Evolutionary conservation across 306 rosid genomes (phyloP).

Genomic region (Cucurbita ficifolia): DNA sequence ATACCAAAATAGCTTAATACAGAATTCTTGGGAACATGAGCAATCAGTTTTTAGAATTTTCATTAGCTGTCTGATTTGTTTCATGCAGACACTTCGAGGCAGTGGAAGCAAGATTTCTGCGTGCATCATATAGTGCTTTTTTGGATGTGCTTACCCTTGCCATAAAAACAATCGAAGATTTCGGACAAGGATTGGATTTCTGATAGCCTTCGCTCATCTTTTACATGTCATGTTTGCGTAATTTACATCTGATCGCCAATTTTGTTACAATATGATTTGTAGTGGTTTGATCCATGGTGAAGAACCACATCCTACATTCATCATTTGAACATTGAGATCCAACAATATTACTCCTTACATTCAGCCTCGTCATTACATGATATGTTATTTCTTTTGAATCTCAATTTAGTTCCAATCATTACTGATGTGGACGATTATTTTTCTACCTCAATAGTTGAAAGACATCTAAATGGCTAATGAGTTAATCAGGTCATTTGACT

Average conservation of each 20-base stretch:
- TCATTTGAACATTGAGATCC: background rate
- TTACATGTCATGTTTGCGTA: too few species aligned
- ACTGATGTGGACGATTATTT: background rate
- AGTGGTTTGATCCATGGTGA: background rate
- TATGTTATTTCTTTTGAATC: background rate
- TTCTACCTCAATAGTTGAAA: background rate
- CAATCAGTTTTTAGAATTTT: background rate
- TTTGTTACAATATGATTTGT: background rate
- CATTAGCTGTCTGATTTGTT: background rate
- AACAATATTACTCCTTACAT: background rate
- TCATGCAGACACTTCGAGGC: conserved; percentile 72
- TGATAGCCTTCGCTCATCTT: conserved; percentile 8
- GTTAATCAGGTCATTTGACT: background rate
- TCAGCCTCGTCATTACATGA: background rate
- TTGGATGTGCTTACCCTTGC: conserved; percentile 64
- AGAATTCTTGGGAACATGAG: background rate
- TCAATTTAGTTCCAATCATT: background rate
- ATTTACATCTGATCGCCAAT: background rate
- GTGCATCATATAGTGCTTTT: conserved; percentile 77
- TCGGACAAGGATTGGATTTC: conserved; percentile 45
- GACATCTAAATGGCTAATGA: background rate
- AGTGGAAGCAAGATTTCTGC: conserved; percentile 77
- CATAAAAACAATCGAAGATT: conserved; percentile 72
- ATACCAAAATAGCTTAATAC: background rate
- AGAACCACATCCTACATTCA: background rate